Base-by-base conservation (phyloP, 495 filamentous ascomycete genomes). In the Delitschia confertaspora region DNA sequence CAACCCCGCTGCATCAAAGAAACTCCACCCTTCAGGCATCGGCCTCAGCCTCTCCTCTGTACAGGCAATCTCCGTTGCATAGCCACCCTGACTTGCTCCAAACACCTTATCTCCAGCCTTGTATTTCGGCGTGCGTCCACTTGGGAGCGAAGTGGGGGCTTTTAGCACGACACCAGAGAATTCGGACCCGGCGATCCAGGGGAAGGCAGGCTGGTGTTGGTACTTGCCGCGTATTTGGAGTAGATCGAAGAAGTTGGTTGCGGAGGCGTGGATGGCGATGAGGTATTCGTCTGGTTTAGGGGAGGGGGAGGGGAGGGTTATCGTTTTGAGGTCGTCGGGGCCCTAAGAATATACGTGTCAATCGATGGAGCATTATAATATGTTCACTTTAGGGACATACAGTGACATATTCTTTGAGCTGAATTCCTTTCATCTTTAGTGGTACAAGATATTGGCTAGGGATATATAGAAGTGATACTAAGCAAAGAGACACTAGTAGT, bases 231-330 rank as follows among this genome's bases (percentile, higher is more conserved):
- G 78, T 59, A 93, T 88, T 55, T 94, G 87, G 39, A 94, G 72
- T 42, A 88, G 78, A 60, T 95, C 89, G 69, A 94, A 95, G 76
- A 95, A 96, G 66, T 95, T 95, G 52, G 85, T 82, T 19, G 85
- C 88, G 7, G 80, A 71, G 33, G 89, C 88, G 65, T 88, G 85
- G 59, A 96, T 81, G 60, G 78, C 74, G 62, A 96, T 81, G 47
- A 93, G 74, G 65, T 95, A 96, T 69, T 93, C 75, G 58, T 80
- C 71, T 30, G 75, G 51, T 2, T 64, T 62, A 0, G 87, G 85
- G 14, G 61, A 65, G 5, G 85, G 89, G 25, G 82, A 78, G 27
- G 87, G 79, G 17, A 93, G 74, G 33, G 71, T 68, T 11, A 74
- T 74, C 40, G 93, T 78, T 50, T 65, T 71, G 62, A 96, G 87